Base-by-base conservation (phyloP, 176 grass and related monocot species). In the Elaeis guineensis region DNA sequence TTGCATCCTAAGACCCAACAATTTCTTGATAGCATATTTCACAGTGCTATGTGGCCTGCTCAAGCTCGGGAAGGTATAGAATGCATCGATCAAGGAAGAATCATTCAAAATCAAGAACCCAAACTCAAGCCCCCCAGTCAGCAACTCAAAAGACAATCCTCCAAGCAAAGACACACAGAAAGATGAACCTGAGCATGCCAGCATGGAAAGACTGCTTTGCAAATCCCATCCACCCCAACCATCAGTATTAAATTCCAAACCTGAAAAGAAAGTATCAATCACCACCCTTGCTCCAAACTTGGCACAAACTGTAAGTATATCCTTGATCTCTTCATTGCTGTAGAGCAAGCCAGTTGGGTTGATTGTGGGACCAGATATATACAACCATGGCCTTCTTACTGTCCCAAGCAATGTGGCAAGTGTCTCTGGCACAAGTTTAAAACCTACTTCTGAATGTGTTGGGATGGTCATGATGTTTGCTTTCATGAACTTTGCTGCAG, bases 321-420 rank as follows among this genome's bases (percentile, higher is more conserved):
- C 74, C 58, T 51, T 59, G 24, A 98, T 89, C 63, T 92, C 87
- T 21, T 15, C 62, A 56, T 92, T 64, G 21, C 73, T 86, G 78
- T 98, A 98, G 67, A 98, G 64, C 29, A 80, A 86, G 50, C 93
- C 93, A 49, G 81, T 92, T 67, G 93, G 93, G 69, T 83, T 92
- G 55, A 92, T 61, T 58, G 93, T 98, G 72, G 93, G 93, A 15
- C 87, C 93, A 17, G 63, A 92, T 21, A 98, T 75, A 65, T 92
- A 98, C 26, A 98, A 78, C 93, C 93, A 98, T 17, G 93, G 87
- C 60, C 49, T 76, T 66, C 73, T 75, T 59, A 89, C 76, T 8
- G 69, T 76, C 67, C 77, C 71, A 51, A 98, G 70, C 16, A 83
- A 58, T 52, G 62, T 74, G 72, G 76, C 74, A 64, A 92, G 70